phyloP scores from a whole-genome alignment of 306 rosid species.

The Acacia crassicarpa region DNA sequence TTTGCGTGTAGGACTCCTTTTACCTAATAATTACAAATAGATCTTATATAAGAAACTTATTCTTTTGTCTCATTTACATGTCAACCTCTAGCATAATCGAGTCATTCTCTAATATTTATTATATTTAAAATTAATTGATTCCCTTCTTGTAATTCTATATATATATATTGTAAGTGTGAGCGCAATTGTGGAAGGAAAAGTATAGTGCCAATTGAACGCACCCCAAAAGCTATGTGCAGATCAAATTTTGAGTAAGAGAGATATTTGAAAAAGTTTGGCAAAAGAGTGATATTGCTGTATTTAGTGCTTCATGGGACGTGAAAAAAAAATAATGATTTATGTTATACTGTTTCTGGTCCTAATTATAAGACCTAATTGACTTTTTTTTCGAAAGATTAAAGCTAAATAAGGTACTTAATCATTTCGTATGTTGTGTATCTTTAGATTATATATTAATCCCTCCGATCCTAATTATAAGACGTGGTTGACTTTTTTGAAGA shows the following conservation, averaged over 20 bases:
- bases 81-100: not conserved
- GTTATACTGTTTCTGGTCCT: no score
- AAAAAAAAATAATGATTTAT: not conserved
- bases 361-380: no score
- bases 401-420: no score
- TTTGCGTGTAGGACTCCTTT: constrained; percentile 43
- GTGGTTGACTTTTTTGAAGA: no score
- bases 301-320: not conserved
- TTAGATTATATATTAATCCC: no score
- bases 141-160: not conserved
- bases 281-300: not conserved
- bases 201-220: not conserved
- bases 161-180: not conserved
- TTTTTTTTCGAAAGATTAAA: no score
- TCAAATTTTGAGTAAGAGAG: not conserved
- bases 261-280: not conserved
- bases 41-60: not conserved
- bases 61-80: not conserved
- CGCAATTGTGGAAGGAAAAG: not conserved
- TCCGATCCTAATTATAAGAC: no score
- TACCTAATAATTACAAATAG: not conserved
- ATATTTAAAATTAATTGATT: no score
- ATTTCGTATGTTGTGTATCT: no score
- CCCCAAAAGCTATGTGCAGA: not conserved
- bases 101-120: no score